A percentile compares a stretch with the other conserved stretches of the same genome.
Evolutionary conservation across 441 rosid species (phyloP).

Genomic region (Erodium chrysanthum): DNA sequence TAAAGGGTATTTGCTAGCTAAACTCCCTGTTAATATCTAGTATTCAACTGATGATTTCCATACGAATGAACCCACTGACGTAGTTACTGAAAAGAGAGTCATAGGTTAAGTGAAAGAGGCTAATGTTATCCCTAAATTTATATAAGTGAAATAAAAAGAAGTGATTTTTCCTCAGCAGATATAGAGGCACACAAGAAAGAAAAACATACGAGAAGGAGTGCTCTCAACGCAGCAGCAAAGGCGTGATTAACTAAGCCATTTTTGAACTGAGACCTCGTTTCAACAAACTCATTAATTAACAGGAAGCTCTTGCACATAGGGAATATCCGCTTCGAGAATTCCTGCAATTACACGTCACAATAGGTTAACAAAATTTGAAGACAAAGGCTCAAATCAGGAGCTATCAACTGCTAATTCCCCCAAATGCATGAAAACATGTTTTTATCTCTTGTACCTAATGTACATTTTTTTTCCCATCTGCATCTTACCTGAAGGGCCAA

Average conservation of each 20-base stretch:
- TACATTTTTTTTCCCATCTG: neutral
- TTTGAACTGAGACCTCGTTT: constrained; percentile 87
- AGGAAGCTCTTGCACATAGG: constrained; percentile 79
- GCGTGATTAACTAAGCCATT: constrained; percentile 92
- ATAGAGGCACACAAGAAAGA: constrained; percentile 17
- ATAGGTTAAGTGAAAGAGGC: neutral
- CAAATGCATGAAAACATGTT: neutral
- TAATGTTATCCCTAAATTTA: neutral
- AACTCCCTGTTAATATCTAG: neutral
- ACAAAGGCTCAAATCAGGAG: constrained; percentile 1
- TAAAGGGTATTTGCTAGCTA: neutral
- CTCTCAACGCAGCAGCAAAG: constrained; percentile 87
- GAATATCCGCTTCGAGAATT: constrained; percentile 69
- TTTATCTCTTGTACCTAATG: neutral
- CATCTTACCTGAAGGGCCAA: constrained; percentile 71
- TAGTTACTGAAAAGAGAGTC: neutral
- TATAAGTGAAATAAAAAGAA: neutral
- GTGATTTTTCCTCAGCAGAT: neutral
- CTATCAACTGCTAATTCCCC: constrained; percentile 14
- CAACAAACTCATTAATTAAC: constrained; percentile 79
- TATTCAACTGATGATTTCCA: neutral
- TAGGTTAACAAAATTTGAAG: constrained; percentile 19
- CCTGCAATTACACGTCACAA: constrained; percentile 40
- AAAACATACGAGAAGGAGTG: constrained; percentile 70
- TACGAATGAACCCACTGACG: neutral